Conservation (phyloP, 306 rosid species). For the Dalbergia cultrata region DNA sequence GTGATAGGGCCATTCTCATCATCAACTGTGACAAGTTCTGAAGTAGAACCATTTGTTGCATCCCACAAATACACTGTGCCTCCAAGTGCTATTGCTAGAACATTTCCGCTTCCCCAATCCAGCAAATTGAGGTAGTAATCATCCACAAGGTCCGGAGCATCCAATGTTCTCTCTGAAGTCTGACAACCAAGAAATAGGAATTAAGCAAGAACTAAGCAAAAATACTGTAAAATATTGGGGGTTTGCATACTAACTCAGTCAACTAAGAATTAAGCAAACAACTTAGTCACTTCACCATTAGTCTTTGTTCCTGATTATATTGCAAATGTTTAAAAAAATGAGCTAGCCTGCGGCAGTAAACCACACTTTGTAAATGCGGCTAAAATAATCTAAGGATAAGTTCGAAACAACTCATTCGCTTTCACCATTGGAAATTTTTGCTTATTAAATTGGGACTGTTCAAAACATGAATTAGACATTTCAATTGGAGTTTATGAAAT, state of each 20-base stretch:
- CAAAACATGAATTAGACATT: neutral
- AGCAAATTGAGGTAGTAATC: conserved; percentile 83
- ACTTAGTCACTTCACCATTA: neutral
- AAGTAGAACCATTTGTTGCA: conserved; percentile 74
- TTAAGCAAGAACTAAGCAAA: conserved; percentile 6
- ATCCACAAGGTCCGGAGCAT: conserved; percentile 88
- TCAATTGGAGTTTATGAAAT: neutral
- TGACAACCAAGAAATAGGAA: conserved; percentile 34
- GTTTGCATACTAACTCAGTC: neutral
- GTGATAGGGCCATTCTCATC: conserved; percentile 85
- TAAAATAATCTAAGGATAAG: no score
- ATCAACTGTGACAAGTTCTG: conserved; percentile 77
- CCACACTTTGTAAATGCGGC: no score
- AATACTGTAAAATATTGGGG: neutral
- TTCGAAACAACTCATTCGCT: no score
- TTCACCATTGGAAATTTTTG: neutral
- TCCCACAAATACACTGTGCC: conserved; percentile 83
- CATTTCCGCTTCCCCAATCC: conserved; percentile 86
- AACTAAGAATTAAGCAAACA: neutral
- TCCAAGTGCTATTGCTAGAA: conserved; percentile 87
- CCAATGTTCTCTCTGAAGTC: conserved; percentile 88
- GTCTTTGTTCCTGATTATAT: no score
- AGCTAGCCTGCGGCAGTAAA: no score
- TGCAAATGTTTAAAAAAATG: no score
- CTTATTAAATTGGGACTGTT: neutral